These are phyloP conservation scores for Rubroshorea leprosula DNA, from an alignment of 345 rosid genomes.

Conservation along the genomic window DNA sequence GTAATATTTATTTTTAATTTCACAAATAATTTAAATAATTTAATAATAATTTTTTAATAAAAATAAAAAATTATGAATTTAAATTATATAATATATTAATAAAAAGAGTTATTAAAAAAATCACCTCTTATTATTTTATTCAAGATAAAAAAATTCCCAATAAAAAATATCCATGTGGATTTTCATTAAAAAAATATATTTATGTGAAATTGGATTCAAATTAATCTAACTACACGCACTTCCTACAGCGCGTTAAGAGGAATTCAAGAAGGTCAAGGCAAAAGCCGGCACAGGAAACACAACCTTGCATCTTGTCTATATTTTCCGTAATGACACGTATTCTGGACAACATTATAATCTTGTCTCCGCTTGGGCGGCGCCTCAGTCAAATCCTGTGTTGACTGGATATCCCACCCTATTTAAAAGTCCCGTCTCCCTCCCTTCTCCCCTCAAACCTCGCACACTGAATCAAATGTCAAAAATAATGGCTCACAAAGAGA, in stretches of 20 bases:
- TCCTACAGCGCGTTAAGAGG: constrained; percentile 9
- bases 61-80: too few species aligned
- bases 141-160: too few species aligned
- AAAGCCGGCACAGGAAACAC: constrained; percentile 34
- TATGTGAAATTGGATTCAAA: too few species aligned
- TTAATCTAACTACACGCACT: neutral
- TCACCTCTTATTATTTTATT: too few species aligned
- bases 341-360: constrained; percentile 23
- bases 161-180: too few species aligned
- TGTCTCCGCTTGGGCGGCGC: constrained; percentile 43
- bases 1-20: too few species aligned
- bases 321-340: constrained; percentile 46
- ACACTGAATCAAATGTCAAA: neutral
- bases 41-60: too few species aligned
- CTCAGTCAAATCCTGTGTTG: constrained; percentile 33
- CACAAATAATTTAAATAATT: too few species aligned
- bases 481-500: constrained; percentile 33
- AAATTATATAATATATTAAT: too few species aligned
- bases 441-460: neutral
- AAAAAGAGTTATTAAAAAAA: too few species aligned
- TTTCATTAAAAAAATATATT: too few species aligned
- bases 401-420: constrained; percentile 22
- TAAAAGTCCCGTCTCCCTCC: constrained; percentile 1
- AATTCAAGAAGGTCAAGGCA: constrained; percentile 24
- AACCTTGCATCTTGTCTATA: constrained; percentile 32